Conservation (phyloP, 352 stramenopile species). For the Globisporangium spinosum region DNA sequence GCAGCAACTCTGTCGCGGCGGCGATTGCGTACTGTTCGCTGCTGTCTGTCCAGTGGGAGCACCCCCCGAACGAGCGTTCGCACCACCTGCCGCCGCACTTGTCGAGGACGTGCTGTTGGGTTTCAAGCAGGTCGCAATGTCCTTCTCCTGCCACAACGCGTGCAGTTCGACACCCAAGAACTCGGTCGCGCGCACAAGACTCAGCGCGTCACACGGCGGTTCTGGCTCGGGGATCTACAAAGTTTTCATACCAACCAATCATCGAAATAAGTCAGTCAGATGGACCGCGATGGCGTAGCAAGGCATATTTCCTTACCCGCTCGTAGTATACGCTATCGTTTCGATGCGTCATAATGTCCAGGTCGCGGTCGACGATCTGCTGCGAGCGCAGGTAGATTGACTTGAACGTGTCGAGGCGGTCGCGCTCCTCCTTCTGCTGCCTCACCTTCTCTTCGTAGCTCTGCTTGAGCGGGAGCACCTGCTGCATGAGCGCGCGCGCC, state of each 20-base stretch:
- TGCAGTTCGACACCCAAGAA: conserved; percentile 32
- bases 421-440: conserved; percentile 31
- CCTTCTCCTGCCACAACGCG: conserved; percentile 43
- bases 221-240: conserved; percentile 48
- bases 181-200: conserved; percentile 44
- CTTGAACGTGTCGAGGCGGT: conserved; percentile 33
- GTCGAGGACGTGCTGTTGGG: conserved; percentile 13
- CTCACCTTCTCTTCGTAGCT: conserved; percentile 37
- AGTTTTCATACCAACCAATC: background rate
- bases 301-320: conserved; percentile 26
- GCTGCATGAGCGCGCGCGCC: conserved; percentile 32
- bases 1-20: conserved; percentile 32
- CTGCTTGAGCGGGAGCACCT: conserved; percentile 30
- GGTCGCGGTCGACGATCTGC: conserved; percentile 60
- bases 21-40: conserved; percentile 1
- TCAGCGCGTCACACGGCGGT: conserved; percentile 31
- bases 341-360: conserved; percentile 64
- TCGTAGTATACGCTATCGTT: conserved; percentile 76
- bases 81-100: background rate
- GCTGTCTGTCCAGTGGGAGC: background rate
- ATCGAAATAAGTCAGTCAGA: background rate
- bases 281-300: background rate
- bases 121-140: conserved; percentile 48
- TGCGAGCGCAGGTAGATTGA: conserved; percentile 49
- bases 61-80: background rate